Evolutionary conservation across 192 early-diverging fungal species (phyloP).

Genomic region (Linnemannia hyalina): DNA sequence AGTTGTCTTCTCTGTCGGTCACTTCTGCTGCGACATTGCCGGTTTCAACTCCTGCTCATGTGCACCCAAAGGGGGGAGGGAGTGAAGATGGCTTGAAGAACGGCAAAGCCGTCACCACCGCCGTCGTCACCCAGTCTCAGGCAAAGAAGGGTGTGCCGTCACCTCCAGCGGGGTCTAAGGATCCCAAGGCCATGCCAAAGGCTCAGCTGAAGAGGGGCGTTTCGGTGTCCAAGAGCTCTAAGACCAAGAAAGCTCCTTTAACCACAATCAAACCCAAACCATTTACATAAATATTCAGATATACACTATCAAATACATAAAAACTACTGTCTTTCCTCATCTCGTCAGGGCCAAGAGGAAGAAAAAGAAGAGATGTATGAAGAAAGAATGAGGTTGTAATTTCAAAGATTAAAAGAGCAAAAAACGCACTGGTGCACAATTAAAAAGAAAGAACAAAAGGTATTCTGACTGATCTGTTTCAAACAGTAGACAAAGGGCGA

Average conservation of each 20-base stretch:
- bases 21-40: neutral
- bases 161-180: neutral
- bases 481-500: neutral
- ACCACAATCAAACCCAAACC: neutral
- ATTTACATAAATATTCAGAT: neutral
- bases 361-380: too few relatives aligned
- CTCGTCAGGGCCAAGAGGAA: too few relatives aligned
- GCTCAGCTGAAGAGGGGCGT: neutral
- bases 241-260: neutral
- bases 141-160: neutral
- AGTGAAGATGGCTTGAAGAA: neutral
- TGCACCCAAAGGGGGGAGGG: neutral
- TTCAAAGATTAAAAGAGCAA: neutral
- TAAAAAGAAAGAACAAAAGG: neutral
- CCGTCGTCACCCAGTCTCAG: neutral
- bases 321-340: too few relatives aligned
- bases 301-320: neutral
- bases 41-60: neutral
- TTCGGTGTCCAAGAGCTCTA: neutral
- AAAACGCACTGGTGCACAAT: neutral
- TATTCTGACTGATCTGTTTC: neutral
- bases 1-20: neutral
- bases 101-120: too few relatives aligned
- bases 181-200: neutral
- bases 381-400: too few relatives aligned